These are phyloP conservation scores for Parsonsia alboflavescens DNA, from an alignment of 257 asterid genomes.

Conservation along the genomic window DNA sequence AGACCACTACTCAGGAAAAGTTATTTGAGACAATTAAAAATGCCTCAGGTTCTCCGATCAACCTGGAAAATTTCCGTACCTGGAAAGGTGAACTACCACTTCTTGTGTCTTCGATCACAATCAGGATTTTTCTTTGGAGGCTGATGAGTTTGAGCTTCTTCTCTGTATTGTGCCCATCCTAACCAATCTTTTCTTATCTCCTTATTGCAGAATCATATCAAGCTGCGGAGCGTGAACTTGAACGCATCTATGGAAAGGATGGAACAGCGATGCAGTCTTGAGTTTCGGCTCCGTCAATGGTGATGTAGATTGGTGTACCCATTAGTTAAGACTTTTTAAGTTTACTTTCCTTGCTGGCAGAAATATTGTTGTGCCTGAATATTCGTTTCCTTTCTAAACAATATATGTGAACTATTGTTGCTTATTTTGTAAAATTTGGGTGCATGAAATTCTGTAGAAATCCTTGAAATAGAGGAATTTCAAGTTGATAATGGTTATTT, in stretches of 20 bases:
- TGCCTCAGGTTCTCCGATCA: constrained; percentile 51
- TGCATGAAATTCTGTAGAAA: background rate
- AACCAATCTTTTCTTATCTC: background rate
- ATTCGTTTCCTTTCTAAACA: background rate
- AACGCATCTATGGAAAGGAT: constrained; percentile 49
- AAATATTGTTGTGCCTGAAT: background rate
- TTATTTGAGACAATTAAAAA: constrained; percentile 55
- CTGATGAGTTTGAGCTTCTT: background rate
- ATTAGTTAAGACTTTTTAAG: background rate
- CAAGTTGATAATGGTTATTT: too few relatives aligned
- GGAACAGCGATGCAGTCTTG: constrained; percentile 36
- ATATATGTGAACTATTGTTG: background rate
- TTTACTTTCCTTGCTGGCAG: background rate
- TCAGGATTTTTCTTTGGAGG: background rate
- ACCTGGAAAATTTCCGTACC: constrained; percentile 45
- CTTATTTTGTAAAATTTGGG: background rate
- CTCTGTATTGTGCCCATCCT: background rate
- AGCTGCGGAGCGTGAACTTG: constrained; percentile 59
- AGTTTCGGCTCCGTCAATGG: background rate
- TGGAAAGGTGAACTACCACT: constrained; percentile 64
- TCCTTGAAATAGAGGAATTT: background rate
- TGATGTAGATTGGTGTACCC: background rate
- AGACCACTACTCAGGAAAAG: constrained; percentile 50
- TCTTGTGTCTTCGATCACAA: background rate
- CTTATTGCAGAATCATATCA: constrained; percentile 48